Base-by-base conservation (phyloP, 2,329 filamentous ascomycete genomes). In the Ophiostoma sp. region DNA sequence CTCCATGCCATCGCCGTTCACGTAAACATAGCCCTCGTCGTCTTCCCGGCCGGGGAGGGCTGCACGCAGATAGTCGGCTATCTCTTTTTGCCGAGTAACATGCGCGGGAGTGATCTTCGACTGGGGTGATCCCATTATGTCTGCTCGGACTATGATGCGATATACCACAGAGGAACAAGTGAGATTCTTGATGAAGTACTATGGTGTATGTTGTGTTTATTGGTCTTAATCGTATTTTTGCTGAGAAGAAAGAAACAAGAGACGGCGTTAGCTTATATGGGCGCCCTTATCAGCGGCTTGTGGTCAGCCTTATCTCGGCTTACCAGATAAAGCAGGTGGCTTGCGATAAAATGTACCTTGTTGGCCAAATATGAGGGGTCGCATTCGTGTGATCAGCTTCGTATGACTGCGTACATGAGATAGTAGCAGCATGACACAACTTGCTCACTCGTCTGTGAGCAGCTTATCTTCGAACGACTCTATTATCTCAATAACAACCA, bases 271-370 rank as follows among this genome's bases (percentile, higher is more conserved):
- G 38, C 38, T 36, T 14, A 38, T 58, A 38, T 58, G 6, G 1
- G 12, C 12, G 9, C 5, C 27, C 55, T 40, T 60, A 60, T 60
- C 55, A 38, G 27, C 14, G 11, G 14, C 11, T 60, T 36, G 27
- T 5, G 27, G 4, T 38, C 5, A 9, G 27, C 11, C 55, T 60
- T 40, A 60, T 60, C 55, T 38, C 6, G n/a, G 14, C 55, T 40
- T 60, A 11, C 55, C 27, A 38, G 55, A 60, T 60, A 60, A 6
- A 60, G 55, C 36, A 60, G 55, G 55, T 60, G 27, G 55, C 27
- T 60, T 60, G 27, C 55, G 9, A 38, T 38, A 8, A 7, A 4
- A 38, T 38, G 55, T 60, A 60, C 55, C 55, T 9, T 18, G 55
- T 5, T 60, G 55, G 55, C 27, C 55, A 36, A 38, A 52, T 6